Conservation (phyloP, 345 rosid genomes). For the Aquilaria malaccensis region DNA sequence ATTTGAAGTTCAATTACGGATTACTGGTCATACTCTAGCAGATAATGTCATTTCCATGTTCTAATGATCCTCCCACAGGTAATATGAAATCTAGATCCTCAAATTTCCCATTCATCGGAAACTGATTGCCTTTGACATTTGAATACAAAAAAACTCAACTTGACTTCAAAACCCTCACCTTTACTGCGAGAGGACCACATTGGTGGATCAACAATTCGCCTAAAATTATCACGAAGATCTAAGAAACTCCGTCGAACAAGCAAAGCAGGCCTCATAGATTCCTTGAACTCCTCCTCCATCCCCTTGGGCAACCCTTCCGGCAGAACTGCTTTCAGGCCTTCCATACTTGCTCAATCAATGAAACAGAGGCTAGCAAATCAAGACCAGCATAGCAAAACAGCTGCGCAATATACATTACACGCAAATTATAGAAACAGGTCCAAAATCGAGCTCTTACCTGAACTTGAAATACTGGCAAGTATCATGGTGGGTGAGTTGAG, state of each 20-base stretch:
- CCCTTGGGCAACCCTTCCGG: slow-evolving; percentile 86
- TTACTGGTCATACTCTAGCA: too few relatives aligned
- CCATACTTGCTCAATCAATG: slow-evolving; percentile 24
- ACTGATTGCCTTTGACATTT: neutral
- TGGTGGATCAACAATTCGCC: slow-evolving; percentile 83
- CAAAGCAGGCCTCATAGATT: slow-evolving; percentile 66
- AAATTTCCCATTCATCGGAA: too few relatives aligned
- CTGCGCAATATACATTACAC: neutral
- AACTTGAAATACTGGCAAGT: slow-evolving; percentile 69
- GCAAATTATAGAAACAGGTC: neutral
- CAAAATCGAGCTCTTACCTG: slow-evolving; percentile 22
- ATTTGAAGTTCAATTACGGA: too few relatives aligned
- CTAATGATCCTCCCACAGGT: too few relatives aligned
- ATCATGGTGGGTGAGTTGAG: slow-evolving; percentile 58
- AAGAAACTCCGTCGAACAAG: slow-evolving; percentile 76
- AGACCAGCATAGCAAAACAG: slow-evolving; percentile 1
- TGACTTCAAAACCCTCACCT: slow-evolving; percentile 29
- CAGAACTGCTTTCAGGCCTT: slow-evolving; percentile 41
- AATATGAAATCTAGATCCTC: neutral
- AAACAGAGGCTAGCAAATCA: neutral
- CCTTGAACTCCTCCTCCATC: slow-evolving; percentile 68
- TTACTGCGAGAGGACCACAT: slow-evolving; percentile 36
- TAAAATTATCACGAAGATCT: slow-evolving; percentile 87
- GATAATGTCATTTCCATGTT: too few relatives aligned
- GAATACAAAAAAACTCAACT: neutral